Conservation (phyloP, 164 flowering plant species). For the Aristolochia californica region DNA sequence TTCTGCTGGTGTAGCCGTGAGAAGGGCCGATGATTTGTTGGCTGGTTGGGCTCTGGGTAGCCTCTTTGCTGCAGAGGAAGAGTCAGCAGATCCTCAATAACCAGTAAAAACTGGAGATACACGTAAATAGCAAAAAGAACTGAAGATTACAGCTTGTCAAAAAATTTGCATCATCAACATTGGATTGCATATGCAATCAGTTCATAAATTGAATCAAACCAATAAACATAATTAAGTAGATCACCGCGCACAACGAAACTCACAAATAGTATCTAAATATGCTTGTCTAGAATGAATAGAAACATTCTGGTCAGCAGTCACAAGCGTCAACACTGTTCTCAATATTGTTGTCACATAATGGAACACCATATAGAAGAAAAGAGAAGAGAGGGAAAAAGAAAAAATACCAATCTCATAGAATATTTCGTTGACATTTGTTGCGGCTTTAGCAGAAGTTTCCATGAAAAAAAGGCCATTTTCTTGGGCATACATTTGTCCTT, state of each 20-base stretch:
- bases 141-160: too few relatives aligned
- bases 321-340: background rate
- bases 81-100: background rate
- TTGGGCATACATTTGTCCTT: slow-evolving; percentile 36
- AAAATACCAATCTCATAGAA: slow-evolving; percentile 52
- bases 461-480: slow-evolving; percentile 56
- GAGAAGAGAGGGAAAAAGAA: background rate
- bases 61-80: slow-evolving; percentile 13
- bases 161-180: too few relatives aligned
- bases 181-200: too few relatives aligned
- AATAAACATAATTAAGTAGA: too few relatives aligned
- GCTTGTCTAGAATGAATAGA: too few relatives aligned
- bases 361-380: background rate
- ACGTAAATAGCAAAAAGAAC: background rate
- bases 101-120: background rate
- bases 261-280: too few relatives aligned
- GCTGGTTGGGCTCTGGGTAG: slow-evolving; percentile 10
- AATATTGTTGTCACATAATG: background rate
- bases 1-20: slow-evolving; percentile 8
- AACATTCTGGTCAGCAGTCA: too few relatives aligned
- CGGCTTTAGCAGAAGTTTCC: slow-evolving; percentile 62
- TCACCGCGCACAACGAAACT: too few relatives aligned
- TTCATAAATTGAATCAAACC: too few relatives aligned
- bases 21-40: slow-evolving; percentile 11
- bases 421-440: slow-evolving; percentile 46